Conservation (phyloP, 768 basidiomycete species). For the Chalciporus pseudorubinellus region DNA sequence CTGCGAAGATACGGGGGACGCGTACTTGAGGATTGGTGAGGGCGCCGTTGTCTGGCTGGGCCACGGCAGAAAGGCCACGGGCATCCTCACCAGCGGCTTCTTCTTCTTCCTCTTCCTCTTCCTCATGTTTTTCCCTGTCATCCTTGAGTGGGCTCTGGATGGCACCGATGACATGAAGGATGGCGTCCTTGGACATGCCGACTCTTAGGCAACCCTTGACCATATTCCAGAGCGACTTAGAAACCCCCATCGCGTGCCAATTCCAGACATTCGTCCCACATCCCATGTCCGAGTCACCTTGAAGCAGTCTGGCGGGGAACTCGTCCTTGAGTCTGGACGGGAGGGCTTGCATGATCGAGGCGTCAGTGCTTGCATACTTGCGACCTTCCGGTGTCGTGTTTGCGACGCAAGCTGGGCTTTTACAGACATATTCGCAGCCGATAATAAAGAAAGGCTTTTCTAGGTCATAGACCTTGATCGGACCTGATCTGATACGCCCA, state of each 20-base stretch:
- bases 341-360: constrained; percentile 66
- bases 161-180: constrained; percentile 54
- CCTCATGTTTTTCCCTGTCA: constrained; percentile 35
- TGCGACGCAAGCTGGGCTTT: constrained; percentile 45
- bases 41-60: constrained; percentile 24
- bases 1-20: background rate
- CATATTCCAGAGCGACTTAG: constrained; percentile 69
- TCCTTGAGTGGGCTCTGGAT: constrained; percentile 46
- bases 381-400: constrained; percentile 51
- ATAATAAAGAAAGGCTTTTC: constrained; percentile 81
- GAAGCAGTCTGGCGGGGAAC: constrained; percentile 64
- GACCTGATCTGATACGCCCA: constrained; percentile 71
- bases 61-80: constrained; percentile 17
- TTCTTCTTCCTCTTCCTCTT: constrained; percentile 35
- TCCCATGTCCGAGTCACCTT: constrained; percentile 57
- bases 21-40: constrained; percentile 28
- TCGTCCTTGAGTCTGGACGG: constrained; percentile 69
- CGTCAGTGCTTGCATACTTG: constrained; percentile 69
- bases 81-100: constrained; percentile 33
- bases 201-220: constrained; percentile 56
- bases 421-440: constrained; percentile 78
- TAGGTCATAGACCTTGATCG: constrained; percentile 77
- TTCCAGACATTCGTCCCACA: constrained; percentile 65
- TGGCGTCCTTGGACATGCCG: constrained; percentile 60
- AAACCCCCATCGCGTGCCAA: constrained; percentile 76